Evolutionary conservation across 805 yeast species (phyloP).

Genomic region (Debaryomyces castellii): DNA sequence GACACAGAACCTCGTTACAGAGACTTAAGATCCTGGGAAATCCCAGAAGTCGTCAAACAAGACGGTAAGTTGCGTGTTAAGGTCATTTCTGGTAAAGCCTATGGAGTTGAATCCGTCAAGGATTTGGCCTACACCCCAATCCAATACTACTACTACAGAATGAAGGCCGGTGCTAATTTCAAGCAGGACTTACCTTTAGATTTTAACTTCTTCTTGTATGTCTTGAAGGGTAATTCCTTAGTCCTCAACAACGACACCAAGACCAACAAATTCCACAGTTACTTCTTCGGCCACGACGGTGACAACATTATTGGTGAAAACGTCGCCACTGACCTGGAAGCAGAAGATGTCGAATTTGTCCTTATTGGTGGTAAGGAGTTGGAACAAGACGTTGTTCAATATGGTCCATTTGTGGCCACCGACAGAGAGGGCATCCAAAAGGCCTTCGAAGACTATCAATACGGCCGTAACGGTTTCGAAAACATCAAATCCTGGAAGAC

Average conservation of each 20-base stretch:
- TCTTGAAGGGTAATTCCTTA: slow-evolving; percentile 58
- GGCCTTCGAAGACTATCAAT: slow-evolving; percentile 73
- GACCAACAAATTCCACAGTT: slow-evolving; percentile 48
- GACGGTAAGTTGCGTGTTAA: slow-evolving; percentile 62
- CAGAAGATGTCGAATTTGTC: slow-evolving; percentile 57
- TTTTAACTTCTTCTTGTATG: slow-evolving; percentile 70
- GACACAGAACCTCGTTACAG: slow-evolving; percentile 72
- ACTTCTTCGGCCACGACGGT: slow-evolving; percentile 72
- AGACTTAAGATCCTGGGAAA: slow-evolving; percentile 67
- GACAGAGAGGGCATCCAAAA: slow-evolving; percentile 61
- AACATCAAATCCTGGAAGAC: slow-evolving; percentile 61
- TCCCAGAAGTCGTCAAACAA: slow-evolving; percentile 65
- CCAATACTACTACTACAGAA: slow-evolving; percentile 63
- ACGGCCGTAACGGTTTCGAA: slow-evolving; percentile 68
- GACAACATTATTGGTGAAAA: slow-evolving; percentile 52
- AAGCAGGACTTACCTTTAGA: slow-evolving; percentile 57
- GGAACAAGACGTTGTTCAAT: slow-evolving; percentile 76
- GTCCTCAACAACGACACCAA: slow-evolving; percentile 42
- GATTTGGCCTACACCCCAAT: slow-evolving; percentile 84
- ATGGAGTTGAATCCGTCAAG: slow-evolving; percentile 71
- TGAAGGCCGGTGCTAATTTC: slow-evolving; percentile 65
- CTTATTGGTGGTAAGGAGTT: slow-evolving; percentile 74
- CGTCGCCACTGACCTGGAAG: slow-evolving; percentile 25
- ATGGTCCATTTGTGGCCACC: slow-evolving; percentile 89
- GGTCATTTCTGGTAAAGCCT: slow-evolving; percentile 75